Evolutionary conservation across 495 filamentous ascomycete genomes (phyloP).

Genomic region (Neurospora intermedia): DNA sequence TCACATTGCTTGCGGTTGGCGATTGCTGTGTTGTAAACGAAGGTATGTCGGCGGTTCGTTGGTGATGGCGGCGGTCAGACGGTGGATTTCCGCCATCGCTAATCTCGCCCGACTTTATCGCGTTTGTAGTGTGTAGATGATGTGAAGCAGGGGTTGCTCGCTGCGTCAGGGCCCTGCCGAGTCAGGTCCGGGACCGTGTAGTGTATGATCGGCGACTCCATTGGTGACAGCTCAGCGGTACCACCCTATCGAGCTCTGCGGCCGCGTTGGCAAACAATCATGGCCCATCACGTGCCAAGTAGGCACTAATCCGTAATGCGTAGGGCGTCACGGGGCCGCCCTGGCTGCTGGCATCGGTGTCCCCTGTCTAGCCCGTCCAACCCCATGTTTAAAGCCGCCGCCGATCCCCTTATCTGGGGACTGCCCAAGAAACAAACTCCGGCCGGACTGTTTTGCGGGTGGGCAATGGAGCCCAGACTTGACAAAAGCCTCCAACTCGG

Average conservation of each 20-base stretch:
- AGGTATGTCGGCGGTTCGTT: background rate
- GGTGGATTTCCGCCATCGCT: background rate
- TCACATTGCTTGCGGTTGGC: background rate
- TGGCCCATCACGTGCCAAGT: background rate
- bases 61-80: background rate
- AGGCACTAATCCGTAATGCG: background rate
- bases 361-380: background rate
- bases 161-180: background rate
- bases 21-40: background rate
- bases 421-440: background rate
- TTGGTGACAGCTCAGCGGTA: constrained; percentile 1
- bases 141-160: background rate
- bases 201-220: background rate
- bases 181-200: background rate
- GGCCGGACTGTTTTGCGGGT: background rate
- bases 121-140: background rate
- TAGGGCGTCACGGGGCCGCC: background rate
- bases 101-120: background rate
- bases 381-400: background rate
- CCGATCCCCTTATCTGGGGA: background rate
- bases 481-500: background rate
- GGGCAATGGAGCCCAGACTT: background rate
- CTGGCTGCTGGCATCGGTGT: background rate
- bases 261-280: background rate
- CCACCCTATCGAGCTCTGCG: background rate